Percentiles rank a stretch among this genome's conserved stretches.
Conservation (phyloP, 2,329 filamentous ascomycete species). For the Colletotrichum scovillei region DNA sequence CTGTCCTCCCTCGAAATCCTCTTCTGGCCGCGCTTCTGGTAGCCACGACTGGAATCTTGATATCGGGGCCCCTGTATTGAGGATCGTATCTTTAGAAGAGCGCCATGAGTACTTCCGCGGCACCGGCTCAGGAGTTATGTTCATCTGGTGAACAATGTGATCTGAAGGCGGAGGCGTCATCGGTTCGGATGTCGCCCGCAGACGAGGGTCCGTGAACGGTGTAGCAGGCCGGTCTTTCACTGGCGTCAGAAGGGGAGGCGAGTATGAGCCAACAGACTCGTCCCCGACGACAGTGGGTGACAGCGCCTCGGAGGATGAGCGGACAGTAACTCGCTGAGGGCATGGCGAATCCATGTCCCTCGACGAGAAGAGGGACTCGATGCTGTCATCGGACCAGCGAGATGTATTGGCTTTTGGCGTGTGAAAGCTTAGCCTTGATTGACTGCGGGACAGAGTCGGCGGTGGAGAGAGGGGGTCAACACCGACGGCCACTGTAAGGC, state of each 20-base stretch:
- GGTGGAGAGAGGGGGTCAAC: conserved; percentile 11
- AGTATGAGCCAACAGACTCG: conserved; percentile 8
- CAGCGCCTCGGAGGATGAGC: conserved; percentile 24
- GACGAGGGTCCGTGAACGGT: conserved; percentile 24
- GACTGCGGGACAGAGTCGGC: conserved; percentile 15
- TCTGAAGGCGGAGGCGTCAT: conserved; percentile 27
- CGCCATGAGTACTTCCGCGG: conserved; percentile 27
- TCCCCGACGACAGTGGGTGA: conserved; percentile 30
- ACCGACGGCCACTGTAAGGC: not conserved
- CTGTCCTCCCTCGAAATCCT: not conserved
- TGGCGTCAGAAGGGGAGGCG: conserved; percentile 13
- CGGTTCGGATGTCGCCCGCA: conserved; percentile 15
- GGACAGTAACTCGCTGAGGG: conserved; percentile 8
- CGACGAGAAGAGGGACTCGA: conserved; percentile 30
- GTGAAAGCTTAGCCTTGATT: not conserved
- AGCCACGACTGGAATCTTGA: conserved; percentile 21
- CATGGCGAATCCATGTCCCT: conserved; percentile 28
- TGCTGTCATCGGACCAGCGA: conserved; percentile 33
- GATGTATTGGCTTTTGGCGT: conserved; percentile 26
- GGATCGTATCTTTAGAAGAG: conserved; percentile 30
- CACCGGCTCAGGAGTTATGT: conserved; percentile 1
- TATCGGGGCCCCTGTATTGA: conserved; percentile 16
- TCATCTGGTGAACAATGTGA: conserved; percentile 15
- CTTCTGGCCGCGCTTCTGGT: conserved; percentile 10
- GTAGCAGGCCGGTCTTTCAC: conserved; percentile 27